Conservation (phyloP, 208 protist genomes). For the Trichomonas tenax region DNA sequence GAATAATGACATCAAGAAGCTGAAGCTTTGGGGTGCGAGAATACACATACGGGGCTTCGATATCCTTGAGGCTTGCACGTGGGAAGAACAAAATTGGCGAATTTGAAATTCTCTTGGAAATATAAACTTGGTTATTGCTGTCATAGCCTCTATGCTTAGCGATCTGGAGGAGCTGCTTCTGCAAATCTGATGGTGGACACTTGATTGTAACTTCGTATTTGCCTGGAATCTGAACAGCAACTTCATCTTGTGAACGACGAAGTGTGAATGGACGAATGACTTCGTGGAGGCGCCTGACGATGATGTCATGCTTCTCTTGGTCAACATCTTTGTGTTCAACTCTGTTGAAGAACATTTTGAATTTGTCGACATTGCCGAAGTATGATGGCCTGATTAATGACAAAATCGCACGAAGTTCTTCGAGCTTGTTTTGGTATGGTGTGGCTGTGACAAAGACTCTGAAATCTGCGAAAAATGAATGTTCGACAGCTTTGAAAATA, state of each 20-base stretch:
- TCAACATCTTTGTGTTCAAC: not conserved
- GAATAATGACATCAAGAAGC: slow-evolving; percentile 65
- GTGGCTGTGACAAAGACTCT: not conserved
- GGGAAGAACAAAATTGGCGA: not conserved
- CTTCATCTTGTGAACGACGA: slow-evolving; percentile 76
- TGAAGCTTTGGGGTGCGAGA: slow-evolving; percentile 54
- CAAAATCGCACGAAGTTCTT: not conserved
- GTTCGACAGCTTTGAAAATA: not conserved
- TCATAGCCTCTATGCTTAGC: not conserved
- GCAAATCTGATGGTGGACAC: not conserved
- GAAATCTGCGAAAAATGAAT: not conserved
- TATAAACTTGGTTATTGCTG: not conserved
- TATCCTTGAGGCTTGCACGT: not conserved
- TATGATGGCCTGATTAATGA: not conserved
- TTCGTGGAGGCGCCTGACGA: slow-evolving; percentile 28
- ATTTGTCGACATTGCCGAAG: not conserved
- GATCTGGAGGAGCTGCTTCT: not conserved
- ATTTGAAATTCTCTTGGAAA: not conserved
- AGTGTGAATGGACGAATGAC: slow-evolving; percentile 48
- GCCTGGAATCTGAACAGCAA: slow-evolving; percentile 34
- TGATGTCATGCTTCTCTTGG: not conserved
- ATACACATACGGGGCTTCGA: not conserved
- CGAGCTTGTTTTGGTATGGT: not conserved
- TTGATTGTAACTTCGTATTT: slow-evolving; percentile 2
- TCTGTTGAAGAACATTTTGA: not conserved